Evolutionary conservation across 2,329 filamentous ascomycete genomes (phyloP).

Genomic region (Fusarium subtropicale): DNA sequence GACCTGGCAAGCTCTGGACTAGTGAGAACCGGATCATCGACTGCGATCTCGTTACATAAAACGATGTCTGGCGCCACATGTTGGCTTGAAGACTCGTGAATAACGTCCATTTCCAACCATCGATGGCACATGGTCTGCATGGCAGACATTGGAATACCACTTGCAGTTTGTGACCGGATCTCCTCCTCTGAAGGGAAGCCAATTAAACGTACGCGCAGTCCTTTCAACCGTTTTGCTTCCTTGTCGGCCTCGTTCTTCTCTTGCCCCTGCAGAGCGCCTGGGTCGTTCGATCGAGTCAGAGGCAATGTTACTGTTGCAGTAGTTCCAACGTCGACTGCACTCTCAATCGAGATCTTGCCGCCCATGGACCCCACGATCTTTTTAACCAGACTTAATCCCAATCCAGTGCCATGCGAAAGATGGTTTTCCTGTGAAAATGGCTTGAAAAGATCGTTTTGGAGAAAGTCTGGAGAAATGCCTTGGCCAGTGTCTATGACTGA

Average conservation of each 20-base stretch:
- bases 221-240: conserved; percentile 46
- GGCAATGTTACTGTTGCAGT: conserved; percentile 51
- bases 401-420: conserved; percentile 69
- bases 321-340: conserved; percentile 53
- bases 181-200: conserved; percentile 26
- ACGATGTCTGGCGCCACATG: conserved; percentile 45
- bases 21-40: background rate
- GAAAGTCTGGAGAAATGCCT: conserved; percentile 73
- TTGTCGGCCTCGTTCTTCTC: conserved; percentile 48
- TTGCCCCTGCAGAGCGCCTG: background rate
- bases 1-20: conserved; percentile 25
- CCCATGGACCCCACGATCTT: conserved; percentile 69
- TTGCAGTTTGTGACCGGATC: background rate
- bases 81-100: conserved; percentile 9
- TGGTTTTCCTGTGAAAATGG: conserved; percentile 74
- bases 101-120: conserved; percentile 42
- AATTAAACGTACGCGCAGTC: conserved; percentile 44
- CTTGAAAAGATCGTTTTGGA: conserved; percentile 71
- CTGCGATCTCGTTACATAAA: conserved; percentile 38
- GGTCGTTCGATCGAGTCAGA: conserved; percentile 28
- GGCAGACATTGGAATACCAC: conserved; percentile 27
- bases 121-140: conserved; percentile 34
- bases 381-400: conserved; percentile 74
- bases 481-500: conserved; percentile 72
- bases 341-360: conserved; percentile 69